Percentiles rank a stretch among this genome's conserved stretches.
Evolutionary conservation across 2,329 filamentous ascomycete genomes (phyloP).

Genomic region (Alternaria longipes): DNA sequence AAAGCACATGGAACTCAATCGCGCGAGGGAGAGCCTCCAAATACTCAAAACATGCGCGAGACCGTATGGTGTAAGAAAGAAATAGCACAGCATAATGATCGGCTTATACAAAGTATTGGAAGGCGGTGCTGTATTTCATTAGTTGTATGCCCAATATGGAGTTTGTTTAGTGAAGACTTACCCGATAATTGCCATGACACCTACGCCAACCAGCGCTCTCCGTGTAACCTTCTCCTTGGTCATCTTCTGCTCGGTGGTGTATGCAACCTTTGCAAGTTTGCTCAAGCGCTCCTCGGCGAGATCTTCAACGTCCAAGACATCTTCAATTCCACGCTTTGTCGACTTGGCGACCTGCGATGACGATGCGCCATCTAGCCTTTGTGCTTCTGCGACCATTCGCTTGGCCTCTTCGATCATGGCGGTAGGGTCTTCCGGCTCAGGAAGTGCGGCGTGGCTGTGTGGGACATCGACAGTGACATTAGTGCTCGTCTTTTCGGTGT

Average conservation of each 20-base stretch:
- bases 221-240: constrained; percentile 87
- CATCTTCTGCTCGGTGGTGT: constrained; percentile 73
- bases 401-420: constrained; percentile 87
- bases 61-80: constrained; percentile 6
- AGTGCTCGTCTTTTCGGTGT: constrained; percentile 74
- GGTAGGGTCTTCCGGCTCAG: constrained; percentile 78
- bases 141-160: constrained; percentile 16
- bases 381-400: constrained; percentile 82
- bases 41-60: constrained; percentile 21
- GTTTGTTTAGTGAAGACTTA: constrained; percentile 64
- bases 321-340: constrained; percentile 59
- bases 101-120: constrained; percentile 39
- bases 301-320: constrained; percentile 66
- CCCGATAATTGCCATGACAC: constrained; percentile 88
- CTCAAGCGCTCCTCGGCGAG: constrained; percentile 59
- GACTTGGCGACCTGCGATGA: constrained; percentile 27
- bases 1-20: constrained; percentile 5
- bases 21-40: constrained; percentile 7
- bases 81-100: not conserved
- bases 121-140: constrained; percentile 36
- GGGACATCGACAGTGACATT: constrained; percentile 81
- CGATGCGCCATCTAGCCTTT: constrained; percentile 58
- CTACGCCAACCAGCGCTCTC: constrained; percentile 84
- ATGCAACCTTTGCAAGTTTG: constrained; percentile 75
- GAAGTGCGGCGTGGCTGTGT: constrained; percentile 70